These are phyloP conservation scores for Macadamia tetraphylla DNA, from an alignment of 164 flowering plant genomes.

Conservation along the genomic window DNA sequence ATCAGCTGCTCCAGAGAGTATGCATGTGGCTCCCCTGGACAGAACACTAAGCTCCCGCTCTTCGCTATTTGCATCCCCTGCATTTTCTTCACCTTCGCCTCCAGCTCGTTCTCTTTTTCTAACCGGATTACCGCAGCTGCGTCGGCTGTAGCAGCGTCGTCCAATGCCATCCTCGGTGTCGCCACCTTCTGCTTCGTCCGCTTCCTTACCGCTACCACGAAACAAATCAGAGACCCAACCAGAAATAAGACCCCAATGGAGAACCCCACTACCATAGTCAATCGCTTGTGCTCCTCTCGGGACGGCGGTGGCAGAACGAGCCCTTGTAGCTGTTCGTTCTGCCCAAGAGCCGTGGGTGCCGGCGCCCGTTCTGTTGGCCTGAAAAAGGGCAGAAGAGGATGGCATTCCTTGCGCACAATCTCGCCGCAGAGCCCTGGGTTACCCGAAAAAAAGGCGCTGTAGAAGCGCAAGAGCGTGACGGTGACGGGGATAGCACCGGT, in stretches of 20 bases:
- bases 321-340: conserved; percentile 29
- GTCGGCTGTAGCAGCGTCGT: conserved; percentile 18
- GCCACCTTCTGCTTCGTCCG: conserved; percentile 12
- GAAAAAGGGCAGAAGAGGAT: conserved; percentile 41
- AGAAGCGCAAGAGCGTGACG: conserved; percentile 35
- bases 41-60: conserved; percentile 74
- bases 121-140: conserved; percentile 43
- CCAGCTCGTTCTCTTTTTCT: conserved; percentile 54
- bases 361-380: conserved; percentile 17
- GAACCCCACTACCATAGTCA: conserved; percentile 34
- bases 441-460: conserved; percentile 28
- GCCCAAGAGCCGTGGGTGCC: conserved; percentile 17
- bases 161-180: conserved; percentile 16
- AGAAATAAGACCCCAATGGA: conserved; percentile 27
- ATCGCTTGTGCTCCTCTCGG: conserved; percentile 20
- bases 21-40: conserved; percentile 69
- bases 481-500: conserved; percentile 72
- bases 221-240: conserved; percentile 25
- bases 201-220: conserved; percentile 23
- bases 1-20: conserved; percentile 82
- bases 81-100: conserved; percentile 47
- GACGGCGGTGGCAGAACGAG: conserved; percentile 21
- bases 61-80: conserved; percentile 37
- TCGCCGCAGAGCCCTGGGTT: conserved; percentile 82
- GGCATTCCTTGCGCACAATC: conserved; percentile 54